These are phyloP conservation scores for Talaromyces pinophilus DNA, from an alignment of 2,329 filamentous ascomycete genomes.

Conservation along the genomic window DNA sequence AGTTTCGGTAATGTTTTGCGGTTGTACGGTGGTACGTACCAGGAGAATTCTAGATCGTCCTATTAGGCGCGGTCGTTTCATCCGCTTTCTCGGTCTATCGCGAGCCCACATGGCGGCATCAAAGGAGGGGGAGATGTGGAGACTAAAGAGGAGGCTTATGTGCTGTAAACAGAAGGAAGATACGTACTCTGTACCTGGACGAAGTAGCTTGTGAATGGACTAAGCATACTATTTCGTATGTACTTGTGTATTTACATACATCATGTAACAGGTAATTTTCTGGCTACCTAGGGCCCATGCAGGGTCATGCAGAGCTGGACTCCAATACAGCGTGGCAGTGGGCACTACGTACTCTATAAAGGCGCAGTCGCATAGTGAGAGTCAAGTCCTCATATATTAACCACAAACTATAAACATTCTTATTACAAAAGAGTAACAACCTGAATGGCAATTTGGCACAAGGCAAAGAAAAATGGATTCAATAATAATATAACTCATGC, in stretches of 20 bases:
- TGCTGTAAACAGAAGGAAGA: neutral
- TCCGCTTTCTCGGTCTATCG: slow-evolving; percentile 12
- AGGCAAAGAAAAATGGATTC: neutral
- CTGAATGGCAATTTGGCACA: neutral
- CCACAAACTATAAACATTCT: neutral
- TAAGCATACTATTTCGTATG: neutral
- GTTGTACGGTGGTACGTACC: neutral
- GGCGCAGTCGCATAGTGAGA: neutral
- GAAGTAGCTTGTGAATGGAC: neutral
- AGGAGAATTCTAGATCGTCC: slow-evolving; percentile 15
- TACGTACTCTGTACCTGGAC: neutral
- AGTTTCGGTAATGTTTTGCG: neutral
- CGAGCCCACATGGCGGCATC: slow-evolving; percentile 21
- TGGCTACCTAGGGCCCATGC: neutral
- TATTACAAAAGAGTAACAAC: neutral
- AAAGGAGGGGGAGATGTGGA: slow-evolving; percentile 14
- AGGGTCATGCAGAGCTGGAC: neutral
- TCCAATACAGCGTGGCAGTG: neutral
- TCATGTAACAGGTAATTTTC: neutral
- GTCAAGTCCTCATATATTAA: neutral
- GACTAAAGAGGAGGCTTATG: slow-evolving; percentile 7
- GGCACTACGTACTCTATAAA: neutral
- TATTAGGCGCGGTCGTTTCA: slow-evolving; percentile 17
- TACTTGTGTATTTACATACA: neutral
- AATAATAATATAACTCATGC: slow-evolving; percentile 4